Percentiles rank a stretch among this genome's conserved stretches.
Evolutionary conservation across 179 eudicot species (phyloP).

Genomic region (Monotropa hypopitys): DNA sequence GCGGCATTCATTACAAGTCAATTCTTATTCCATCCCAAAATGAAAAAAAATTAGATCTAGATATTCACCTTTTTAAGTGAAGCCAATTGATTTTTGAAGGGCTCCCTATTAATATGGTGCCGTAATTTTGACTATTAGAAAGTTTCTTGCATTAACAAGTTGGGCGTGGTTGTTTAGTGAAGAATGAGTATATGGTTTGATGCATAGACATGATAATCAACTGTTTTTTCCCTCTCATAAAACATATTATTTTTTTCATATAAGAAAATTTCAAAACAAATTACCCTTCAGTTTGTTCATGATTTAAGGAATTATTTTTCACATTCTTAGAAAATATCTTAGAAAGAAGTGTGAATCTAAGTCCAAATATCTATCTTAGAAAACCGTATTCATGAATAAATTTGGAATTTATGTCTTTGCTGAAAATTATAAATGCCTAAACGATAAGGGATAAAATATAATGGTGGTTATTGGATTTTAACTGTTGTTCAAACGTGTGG

Average conservation of each 20-base stretch:
- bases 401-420: background rate
- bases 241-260: background rate
- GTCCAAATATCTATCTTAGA: background rate
- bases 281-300: background rate
- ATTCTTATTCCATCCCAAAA: background rate
- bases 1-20: conserved; percentile 61
- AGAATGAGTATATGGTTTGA: background rate
- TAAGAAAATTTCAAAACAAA: background rate
- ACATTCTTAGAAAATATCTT: too few species aligned
- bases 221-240: background rate
- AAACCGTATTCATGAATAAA: background rate
- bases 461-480: too few species aligned
- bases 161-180: background rate
- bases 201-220: background rate
- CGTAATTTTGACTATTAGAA: background rate
- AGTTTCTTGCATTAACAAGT: background rate
- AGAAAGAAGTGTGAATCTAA: background rate
- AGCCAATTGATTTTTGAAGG: background rate
- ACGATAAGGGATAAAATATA: background rate
- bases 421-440: background rate
- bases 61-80: background rate
- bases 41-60: background rate
- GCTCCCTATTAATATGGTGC: background rate
- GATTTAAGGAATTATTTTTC: background rate
- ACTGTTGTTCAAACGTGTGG: background rate